phyloP scores from a whole-genome alignment of 2,329 filamentous ascomycete genomes.

The Alternaria metachromatica region DNA sequence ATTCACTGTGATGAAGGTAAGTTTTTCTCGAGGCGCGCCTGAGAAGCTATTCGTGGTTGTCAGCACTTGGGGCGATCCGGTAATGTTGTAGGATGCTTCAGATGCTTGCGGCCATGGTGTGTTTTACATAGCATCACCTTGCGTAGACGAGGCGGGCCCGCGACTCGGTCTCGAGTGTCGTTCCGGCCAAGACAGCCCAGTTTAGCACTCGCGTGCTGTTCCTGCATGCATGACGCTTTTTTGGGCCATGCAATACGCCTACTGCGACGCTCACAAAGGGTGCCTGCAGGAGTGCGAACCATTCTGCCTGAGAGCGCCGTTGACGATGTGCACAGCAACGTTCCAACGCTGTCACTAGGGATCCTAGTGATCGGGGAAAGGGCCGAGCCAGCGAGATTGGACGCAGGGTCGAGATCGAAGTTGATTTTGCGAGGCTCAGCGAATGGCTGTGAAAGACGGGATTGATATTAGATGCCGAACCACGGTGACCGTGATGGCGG shows the following conservation, averaged over 20 bases:
- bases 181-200: slow-evolving; percentile 22
- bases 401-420: not conserved
- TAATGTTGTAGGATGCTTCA: slow-evolving; percentile 14
- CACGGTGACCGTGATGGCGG: slow-evolving; percentile 3
- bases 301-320: not conserved
- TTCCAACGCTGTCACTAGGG: not conserved
- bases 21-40: not conserved
- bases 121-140: slow-evolving; percentile 22
- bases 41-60: slow-evolving; percentile 8
- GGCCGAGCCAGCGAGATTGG: slow-evolving; percentile 1
- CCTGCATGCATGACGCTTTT: slow-evolving; percentile 25
- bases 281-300: not conserved
- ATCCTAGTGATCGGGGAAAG: not conserved
- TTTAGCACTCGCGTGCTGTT: slow-evolving; percentile 20
- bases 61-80: slow-evolving; percentile 14
- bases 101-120: slow-evolving; percentile 23
- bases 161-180: slow-evolving; percentile 24
- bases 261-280: slow-evolving; percentile 5
- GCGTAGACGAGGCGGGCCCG: slow-evolving; percentile 20
- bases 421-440: not conserved
- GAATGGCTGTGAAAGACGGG: not conserved
- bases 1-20: not conserved
- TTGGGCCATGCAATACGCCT: slow-evolving; percentile 17
- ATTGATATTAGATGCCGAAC: slow-evolving; percentile 10
- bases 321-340: not conserved